Evolutionary conservation across 2,329 filamentous ascomycete species (phyloP).

Genomic region (Didymella sp.): DNA sequence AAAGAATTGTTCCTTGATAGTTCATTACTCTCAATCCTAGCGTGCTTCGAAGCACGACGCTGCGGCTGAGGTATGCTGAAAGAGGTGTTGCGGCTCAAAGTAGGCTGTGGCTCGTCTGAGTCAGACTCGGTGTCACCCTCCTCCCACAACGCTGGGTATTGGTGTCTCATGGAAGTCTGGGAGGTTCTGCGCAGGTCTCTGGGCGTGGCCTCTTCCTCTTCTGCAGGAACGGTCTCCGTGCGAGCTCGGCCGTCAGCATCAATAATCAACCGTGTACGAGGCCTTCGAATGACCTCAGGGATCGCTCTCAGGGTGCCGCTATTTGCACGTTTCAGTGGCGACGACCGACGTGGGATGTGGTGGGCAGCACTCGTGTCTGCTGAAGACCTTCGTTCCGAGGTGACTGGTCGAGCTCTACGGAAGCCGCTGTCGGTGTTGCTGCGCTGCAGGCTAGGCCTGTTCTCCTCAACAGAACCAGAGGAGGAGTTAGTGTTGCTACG

Average conservation of each 20-base stretch:
- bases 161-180: conserved; percentile 39
- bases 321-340: conserved; percentile 56
- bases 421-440: conserved; percentile 57
- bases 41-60: conserved; percentile 47
- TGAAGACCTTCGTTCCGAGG: conserved; percentile 41
- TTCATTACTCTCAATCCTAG: conserved; percentile 41
- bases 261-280: conserved; percentile 55
- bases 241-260: conserved; percentile 57
- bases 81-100: conserved; percentile 46
- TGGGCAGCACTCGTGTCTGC: conserved; percentile 27
- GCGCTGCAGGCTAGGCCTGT: conserved; percentile 49
- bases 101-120: conserved; percentile 41
- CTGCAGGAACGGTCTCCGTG: conserved; percentile 53
- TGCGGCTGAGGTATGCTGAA: conserved; percentile 44
- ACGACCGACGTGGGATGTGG: conserved; percentile 53
- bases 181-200: conserved; percentile 31
- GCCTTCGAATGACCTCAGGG: conserved; percentile 52
- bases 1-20: conserved; percentile 40
- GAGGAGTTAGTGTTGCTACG: conserved; percentile 52
- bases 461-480: conserved; percentile 42
- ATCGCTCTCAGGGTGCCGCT: conserved; percentile 54
- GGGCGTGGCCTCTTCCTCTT: conserved; percentile 45
- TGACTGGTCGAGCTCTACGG: conserved; percentile 37
- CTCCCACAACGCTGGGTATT: conserved; percentile 56
- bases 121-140: conserved; percentile 51